These are phyloP conservation scores for Xylariomycetidae sp. DNA, from an alignment of 2,329 filamentous ascomycete genomes.

Conservation along the genomic window DNA sequence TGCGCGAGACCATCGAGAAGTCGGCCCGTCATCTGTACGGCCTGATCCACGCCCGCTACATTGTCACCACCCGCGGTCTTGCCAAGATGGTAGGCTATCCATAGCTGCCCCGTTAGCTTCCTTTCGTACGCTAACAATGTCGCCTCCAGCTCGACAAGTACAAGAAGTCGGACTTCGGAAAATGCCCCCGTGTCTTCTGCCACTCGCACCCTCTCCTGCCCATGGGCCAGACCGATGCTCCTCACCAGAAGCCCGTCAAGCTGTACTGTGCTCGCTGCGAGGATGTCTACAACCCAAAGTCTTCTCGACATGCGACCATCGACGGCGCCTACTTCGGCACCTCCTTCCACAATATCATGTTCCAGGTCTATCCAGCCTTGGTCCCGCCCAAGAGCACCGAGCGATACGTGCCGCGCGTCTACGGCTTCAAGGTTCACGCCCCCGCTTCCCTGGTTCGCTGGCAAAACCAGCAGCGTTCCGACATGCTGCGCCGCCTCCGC, in stretches of 20 bases:
- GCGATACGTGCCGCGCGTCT: conserved; percentile 84
- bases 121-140: conserved; percentile 6
- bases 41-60: conserved; percentile 91
- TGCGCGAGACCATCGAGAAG: conserved; percentile 97
- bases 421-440: conserved; percentile 93
- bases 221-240: conserved; percentile 86
- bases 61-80: conserved; percentile 89
- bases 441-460: conserved; percentile 82
- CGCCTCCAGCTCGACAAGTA: conserved; percentile 83
- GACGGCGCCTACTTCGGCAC: conserved; percentile 98
- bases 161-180: conserved; percentile 96
- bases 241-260: conserved; percentile 86
- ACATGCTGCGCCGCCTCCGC: conserved; percentile 72
- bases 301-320: conserved; percentile 83
- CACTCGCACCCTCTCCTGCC: conserved; percentile 88
- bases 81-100: conserved; percentile 77
- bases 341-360: conserved; percentile 97
- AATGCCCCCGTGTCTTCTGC: conserved; percentile 95
- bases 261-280: conserved; percentile 97
- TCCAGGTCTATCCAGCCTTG: conserved; percentile 92
- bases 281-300: conserved; percentile 98
- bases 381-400: conserved; percentile 79
- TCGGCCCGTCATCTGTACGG: conserved; percentile 93
- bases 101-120: not conserved
- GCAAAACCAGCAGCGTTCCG: conserved; percentile 76